Evolutionary conservation across 768 basidiomycete species (phyloP).

Genomic region (Mycena maculata): DNA sequence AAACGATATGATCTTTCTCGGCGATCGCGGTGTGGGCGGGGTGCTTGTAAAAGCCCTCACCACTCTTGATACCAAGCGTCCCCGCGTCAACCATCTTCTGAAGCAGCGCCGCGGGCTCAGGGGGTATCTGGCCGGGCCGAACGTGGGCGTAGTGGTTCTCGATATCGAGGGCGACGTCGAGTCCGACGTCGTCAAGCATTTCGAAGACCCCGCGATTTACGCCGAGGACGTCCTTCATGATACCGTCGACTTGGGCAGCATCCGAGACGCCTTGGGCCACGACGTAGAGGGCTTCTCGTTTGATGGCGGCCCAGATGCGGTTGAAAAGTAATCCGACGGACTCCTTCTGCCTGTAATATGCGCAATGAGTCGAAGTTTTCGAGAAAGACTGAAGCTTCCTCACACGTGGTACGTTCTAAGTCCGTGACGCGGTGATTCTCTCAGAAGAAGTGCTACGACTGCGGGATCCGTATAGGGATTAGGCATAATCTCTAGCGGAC

Average conservation of each 20-base stretch:
- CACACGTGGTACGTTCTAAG: slow-evolving; percentile 28
- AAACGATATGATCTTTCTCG: slow-evolving; percentile 31
- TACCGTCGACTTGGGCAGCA: slow-evolving; percentile 20
- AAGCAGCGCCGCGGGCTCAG: slow-evolving; percentile 26
- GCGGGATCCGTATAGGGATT: slow-evolving; percentile 30
- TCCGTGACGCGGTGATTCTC: slow-evolving; percentile 27
- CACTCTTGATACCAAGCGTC: slow-evolving; percentile 28
- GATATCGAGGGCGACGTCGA: slow-evolving; percentile 32
- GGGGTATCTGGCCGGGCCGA: slow-evolving; percentile 16
- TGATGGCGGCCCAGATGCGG: slow-evolving; percentile 32
- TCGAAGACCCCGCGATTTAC: slow-evolving; percentile 29
- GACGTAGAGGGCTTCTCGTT: slow-evolving; percentile 27
- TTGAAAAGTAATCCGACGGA: slow-evolving; percentile 32
- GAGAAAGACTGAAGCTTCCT: neutral
- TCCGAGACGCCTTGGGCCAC: slow-evolving; percentile 24
- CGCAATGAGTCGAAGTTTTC: neutral
- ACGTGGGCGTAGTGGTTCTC: slow-evolving; percentile 26
- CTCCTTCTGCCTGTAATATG: slow-evolving; percentile 18
- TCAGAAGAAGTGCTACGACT: slow-evolving; percentile 14
- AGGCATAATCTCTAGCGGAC: slow-evolving; percentile 29
- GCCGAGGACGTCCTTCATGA: slow-evolving; percentile 32
- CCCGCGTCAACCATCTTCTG: slow-evolving; percentile 22
- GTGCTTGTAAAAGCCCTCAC: slow-evolving; percentile 30
- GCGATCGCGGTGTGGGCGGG: slow-evolving; percentile 20
- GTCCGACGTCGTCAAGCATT: slow-evolving; percentile 29